These are phyloP conservation scores for Talaromyces sp. DNA, from an alignment of 2,329 filamentous ascomycete species.

Conservation along the genomic window DNA sequence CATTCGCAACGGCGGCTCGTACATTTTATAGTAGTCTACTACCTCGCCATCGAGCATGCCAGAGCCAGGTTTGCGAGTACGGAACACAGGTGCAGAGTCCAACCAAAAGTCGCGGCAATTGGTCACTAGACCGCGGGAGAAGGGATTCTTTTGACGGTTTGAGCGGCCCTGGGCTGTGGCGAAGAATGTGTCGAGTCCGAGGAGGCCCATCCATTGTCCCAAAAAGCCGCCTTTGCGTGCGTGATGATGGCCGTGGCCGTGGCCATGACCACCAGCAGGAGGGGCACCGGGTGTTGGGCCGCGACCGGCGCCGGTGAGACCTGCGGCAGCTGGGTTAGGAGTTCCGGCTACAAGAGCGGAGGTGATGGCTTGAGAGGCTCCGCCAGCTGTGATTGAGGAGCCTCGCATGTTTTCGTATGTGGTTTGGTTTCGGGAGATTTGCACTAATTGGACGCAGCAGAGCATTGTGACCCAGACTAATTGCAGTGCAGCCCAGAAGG, in stretches of 20 bases:
- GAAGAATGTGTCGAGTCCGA: conserved; percentile 91
- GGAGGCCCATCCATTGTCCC: conserved; percentile 75
- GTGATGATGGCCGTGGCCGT: conserved; percentile 37
- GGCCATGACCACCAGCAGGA: conserved; percentile 32
- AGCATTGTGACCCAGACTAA: conserved; percentile 98
- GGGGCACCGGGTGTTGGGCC: conserved; percentile 59
- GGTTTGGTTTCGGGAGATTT: conserved; percentile 88
- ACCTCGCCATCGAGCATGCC: conserved; percentile 74
- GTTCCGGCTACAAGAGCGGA: conserved; percentile 68
- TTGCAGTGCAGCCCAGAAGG: conserved; percentile 78
- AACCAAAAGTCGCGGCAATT: conserved; percentile 98
- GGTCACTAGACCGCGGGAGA: conserved; percentile 74
- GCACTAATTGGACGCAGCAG: conserved; percentile 86
- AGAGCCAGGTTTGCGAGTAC: conserved; percentile 68
- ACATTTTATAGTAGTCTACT: conserved; percentile 86
- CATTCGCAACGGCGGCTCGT: conserved; percentile 77
- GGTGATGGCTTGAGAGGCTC: conserved; percentile 60
- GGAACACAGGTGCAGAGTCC: conserved; percentile 79
- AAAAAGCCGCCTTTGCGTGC: conserved; percentile 63
- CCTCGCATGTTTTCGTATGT: conserved; percentile 97
- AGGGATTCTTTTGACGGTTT: conserved; percentile 71
- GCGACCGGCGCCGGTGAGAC: conserved; percentile 66
- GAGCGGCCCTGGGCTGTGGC: conserved; percentile 72
- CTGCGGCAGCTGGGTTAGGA: conserved; percentile 64
- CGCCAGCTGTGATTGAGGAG: conserved; percentile 54